Conservation (phyloP, 352 stramenopile species). For the Phytophthora meadii region DNA sequence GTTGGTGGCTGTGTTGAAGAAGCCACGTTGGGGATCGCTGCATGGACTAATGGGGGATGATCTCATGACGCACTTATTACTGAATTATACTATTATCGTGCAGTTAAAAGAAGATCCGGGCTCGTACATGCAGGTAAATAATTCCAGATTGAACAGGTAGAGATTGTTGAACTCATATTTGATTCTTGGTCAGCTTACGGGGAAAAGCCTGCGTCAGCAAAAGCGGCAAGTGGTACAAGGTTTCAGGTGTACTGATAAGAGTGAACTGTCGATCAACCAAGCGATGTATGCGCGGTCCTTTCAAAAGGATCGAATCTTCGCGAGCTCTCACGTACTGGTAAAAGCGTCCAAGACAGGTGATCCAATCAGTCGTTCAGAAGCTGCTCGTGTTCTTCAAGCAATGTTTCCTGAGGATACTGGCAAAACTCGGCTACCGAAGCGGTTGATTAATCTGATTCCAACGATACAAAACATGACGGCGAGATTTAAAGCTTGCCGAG, state of each 20-base stretch:
- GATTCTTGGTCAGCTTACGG: conserved; percentile 38
- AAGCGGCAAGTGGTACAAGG: not conserved
- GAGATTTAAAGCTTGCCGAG: conserved; percentile 43
- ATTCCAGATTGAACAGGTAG: not conserved
- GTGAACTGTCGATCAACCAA: conserved; percentile 60
- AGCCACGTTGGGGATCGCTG: conserved; percentile 54
- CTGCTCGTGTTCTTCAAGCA: conserved; percentile 46
- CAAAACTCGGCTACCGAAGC: conserved; percentile 58
- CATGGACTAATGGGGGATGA: conserved; percentile 72
- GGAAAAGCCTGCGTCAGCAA: conserved; percentile 58
- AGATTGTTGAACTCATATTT: not conserved
- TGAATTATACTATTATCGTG: conserved; percentile 69
- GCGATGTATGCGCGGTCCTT: conserved; percentile 68
- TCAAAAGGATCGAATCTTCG: conserved; percentile 43
- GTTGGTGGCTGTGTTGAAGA: conserved; percentile 66
- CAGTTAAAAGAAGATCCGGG: conserved; percentile 33
- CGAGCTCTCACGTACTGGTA: conserved; percentile 42
- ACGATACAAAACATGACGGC: conserved; percentile 56
- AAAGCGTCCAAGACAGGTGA: conserved; percentile 37
- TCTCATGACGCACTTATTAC: conserved; percentile 66
- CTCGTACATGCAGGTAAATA: conserved; percentile 66
- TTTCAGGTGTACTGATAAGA: conserved; percentile 2
- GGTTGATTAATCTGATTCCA: conserved; percentile 68
- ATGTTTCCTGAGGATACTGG: conserved; percentile 49
- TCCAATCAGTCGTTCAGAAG: conserved; percentile 42